Evolutionary conservation across 2,329 filamentous ascomycete genomes (phyloP).

Genomic region (Penicillium sp.): DNA sequence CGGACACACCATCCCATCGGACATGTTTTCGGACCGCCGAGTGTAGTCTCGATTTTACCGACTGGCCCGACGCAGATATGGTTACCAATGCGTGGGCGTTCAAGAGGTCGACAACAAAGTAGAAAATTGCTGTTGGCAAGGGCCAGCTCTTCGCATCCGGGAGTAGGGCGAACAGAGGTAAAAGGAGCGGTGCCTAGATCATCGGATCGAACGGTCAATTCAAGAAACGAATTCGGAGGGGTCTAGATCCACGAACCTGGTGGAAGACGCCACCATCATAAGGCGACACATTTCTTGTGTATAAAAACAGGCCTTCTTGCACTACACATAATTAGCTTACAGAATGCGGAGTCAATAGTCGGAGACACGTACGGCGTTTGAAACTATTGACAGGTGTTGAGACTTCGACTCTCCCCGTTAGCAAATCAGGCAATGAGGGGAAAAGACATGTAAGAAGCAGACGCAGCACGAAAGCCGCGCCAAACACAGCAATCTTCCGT

Average conservation of each 20-base stretch:
- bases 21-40: constrained; percentile 73
- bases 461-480: constrained; percentile 72
- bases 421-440: constrained; percentile 75
- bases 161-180: constrained; percentile 86
- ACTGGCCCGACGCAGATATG: constrained; percentile 79
- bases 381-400: constrained; percentile 97
- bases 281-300: constrained; percentile 92
- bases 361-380: constrained; percentile 69
- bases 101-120: constrained; percentile 74
- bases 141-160: constrained; percentile 66
- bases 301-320: constrained; percentile 94
- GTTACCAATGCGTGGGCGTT: constrained; percentile 74
- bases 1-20: constrained; percentile 68
- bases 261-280: constrained; percentile 89
- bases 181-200: constrained; percentile 73
- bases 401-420: constrained; percentile 90
- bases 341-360: neutral
- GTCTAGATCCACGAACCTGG: constrained; percentile 47
- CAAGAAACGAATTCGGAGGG: neutral
- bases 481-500: constrained; percentile 67
- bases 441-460: constrained; percentile 77
- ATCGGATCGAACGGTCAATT: constrained; percentile 8
- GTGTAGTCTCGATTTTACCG: constrained; percentile 70
- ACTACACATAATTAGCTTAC: constrained; percentile 52
- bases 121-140: constrained; percentile 74